Evolutionary conservation across 495 filamentous ascomycete species (phyloP).

Genomic region (Penicillium bialowiezense): DNA sequence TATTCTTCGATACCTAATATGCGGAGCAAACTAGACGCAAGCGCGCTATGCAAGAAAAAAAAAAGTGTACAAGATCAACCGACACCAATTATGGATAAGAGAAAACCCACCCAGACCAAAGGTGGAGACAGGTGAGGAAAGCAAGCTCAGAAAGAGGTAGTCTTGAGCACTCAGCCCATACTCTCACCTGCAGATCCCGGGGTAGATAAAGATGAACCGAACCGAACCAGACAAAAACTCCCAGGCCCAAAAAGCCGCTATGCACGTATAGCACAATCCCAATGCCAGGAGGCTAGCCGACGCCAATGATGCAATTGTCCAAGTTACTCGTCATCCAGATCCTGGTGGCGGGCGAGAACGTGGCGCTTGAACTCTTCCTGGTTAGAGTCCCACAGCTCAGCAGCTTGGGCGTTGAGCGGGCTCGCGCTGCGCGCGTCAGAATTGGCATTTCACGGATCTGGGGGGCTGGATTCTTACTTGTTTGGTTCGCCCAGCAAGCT

Average conservation of each 20-base stretch:
- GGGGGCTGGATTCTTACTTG: constrained; percentile 62
- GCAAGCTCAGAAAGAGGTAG: too few relatives aligned
- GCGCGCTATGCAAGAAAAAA: not conserved
- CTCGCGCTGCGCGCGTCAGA: constrained; percentile 60
- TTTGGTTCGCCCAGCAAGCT: constrained; percentile 96
- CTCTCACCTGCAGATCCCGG: constrained; percentile 3
- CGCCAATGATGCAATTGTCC: constrained; percentile 16
- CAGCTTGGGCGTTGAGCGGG: constrained; percentile 93
- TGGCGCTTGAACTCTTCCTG: constrained; percentile 79
- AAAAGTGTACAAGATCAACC: not conserved
- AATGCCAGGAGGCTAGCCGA: constrained; percentile 10
- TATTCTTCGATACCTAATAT: not conserved
- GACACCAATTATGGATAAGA: not conserved
- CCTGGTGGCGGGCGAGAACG: constrained; percentile 62
- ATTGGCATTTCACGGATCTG: not conserved
- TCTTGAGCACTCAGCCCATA: constrained; percentile 2
- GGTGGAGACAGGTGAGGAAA: not conserved
- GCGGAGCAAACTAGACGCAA: not conserved
- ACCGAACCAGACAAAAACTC: constrained; percentile 26
- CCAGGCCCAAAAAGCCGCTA: constrained; percentile 25
- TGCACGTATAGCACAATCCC: constrained; percentile 22
- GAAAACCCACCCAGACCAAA: not conserved
- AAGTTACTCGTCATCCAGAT: constrained; percentile 53
- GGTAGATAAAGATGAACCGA: constrained; percentile 9
- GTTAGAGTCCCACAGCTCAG: constrained; percentile 92